phyloP scores from a whole-genome alignment of 441 rosid species.

The Corymbia citriodora region DNA sequence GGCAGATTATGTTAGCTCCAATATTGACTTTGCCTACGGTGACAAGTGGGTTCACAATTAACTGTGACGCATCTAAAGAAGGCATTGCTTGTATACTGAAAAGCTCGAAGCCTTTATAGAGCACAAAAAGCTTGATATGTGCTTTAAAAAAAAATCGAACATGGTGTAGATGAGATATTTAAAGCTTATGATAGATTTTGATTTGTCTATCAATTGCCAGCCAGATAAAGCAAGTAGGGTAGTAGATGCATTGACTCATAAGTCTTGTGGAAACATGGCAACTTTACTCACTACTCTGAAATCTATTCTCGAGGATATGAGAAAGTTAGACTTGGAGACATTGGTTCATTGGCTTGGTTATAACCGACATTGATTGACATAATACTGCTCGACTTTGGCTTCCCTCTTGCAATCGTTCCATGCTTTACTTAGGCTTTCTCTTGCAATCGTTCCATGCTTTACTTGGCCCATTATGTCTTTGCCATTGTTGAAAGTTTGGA shows the following conservation, averaged over 20 bases:
- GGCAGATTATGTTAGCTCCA: neutral
- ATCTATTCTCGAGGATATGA: neutral
- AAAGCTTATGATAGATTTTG: neutral
- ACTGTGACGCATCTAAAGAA: neutral
- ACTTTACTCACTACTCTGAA: neutral
- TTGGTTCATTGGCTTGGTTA: neutral
- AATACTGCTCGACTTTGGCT: neutral
- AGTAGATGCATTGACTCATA: neutral
- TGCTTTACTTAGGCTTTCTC: neutral
- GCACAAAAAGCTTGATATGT: neutral
- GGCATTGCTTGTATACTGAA: neutral
- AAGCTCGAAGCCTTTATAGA: neutral
- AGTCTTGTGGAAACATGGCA: neutral
- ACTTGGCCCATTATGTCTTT: neutral
- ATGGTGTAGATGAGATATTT: neutral
- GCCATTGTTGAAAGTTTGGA: neutral
- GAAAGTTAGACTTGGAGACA: neutral
- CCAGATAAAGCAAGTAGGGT: neutral
- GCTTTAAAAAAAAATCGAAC: neutral
- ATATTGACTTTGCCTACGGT: fast-evolving
- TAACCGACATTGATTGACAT: neutral
- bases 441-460: neutral
- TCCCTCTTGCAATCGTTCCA: no score
- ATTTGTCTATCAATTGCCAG: neutral
- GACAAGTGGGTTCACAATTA: neutral